phyloP scores from a whole-genome alignment of 345 rosid species.

The Salix brachista region DNA sequence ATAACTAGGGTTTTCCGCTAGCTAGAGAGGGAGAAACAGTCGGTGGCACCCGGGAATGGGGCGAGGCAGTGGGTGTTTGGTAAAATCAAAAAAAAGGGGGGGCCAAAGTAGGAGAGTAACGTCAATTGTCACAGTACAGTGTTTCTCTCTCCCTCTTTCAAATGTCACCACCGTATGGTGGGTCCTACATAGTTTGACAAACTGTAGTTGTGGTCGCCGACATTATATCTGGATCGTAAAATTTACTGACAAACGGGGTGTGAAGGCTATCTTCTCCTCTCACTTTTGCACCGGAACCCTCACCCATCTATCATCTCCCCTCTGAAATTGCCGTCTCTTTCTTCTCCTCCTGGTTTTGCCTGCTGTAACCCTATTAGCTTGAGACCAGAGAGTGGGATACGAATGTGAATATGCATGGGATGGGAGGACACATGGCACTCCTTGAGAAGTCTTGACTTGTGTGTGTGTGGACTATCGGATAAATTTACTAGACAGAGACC shows the following conservation, averaged over 20 bases:
- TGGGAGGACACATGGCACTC: background rate
- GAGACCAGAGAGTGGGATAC: background rate
- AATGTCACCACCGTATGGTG: background rate
- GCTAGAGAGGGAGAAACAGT: background rate
- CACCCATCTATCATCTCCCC: background rate
- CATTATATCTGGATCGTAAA: constrained; percentile 19
- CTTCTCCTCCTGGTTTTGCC: background rate
- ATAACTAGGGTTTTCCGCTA: background rate
- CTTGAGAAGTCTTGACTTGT: too few species aligned
- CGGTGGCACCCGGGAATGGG: background rate
- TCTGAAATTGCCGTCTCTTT: background rate
- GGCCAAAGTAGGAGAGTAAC: background rate
- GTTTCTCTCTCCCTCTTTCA: background rate
- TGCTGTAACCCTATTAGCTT: background rate
- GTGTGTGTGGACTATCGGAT: too few species aligned
- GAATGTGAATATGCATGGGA: background rate
- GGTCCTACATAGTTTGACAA: constrained; percentile 21
- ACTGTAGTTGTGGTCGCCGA: constrained; percentile 25
- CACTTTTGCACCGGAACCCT: background rate
- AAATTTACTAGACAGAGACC: background rate
- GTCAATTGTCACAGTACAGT: background rate
- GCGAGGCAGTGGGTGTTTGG: background rate
- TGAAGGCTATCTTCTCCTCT: background rate
- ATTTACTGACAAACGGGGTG: constrained; percentile 14
- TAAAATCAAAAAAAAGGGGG: too few species aligned